Percentiles rank a stretch among this genome's conserved stretches.
Conservation (phyloP, 2,329 filamentous ascomycete species). For the Pseudohalonectria lignicola region DNA sequence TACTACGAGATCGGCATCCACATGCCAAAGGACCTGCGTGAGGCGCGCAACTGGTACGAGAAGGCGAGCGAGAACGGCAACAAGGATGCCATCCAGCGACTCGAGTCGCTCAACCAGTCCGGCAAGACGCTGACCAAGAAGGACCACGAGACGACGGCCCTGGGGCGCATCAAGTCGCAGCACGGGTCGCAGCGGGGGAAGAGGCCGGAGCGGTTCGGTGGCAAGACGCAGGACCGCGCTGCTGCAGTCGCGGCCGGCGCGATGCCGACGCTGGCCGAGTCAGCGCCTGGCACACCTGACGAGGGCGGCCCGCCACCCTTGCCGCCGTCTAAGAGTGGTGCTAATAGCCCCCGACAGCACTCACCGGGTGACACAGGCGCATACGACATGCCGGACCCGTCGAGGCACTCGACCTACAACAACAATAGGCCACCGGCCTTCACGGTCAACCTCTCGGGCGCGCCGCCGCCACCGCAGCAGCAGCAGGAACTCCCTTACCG, state of each 20-base stretch:
- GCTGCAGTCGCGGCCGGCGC: no score
- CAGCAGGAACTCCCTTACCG: no score
- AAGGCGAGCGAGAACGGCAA: conserved; percentile 86
- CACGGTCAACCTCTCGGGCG: conserved; percentile 33
- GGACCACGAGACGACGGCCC: conserved; percentile 86
- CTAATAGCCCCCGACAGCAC: no score
- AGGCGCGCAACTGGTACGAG: conserved; percentile 83
- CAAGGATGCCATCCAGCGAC: conserved; percentile 69
- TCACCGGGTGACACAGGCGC: no score
- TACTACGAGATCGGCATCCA: conserved; percentile 96
- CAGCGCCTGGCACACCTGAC: conserved; percentile 15
- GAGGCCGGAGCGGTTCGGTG: conserved; percentile 47
- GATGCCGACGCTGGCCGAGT: conserved; percentile 40
- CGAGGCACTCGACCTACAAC: conserved; percentile 24
- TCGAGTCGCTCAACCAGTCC: conserved; percentile 75
- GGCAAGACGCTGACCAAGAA: conserved; percentile 78
- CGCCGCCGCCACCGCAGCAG: no score
- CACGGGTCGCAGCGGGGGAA: conserved; percentile 58
- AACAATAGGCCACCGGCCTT: conserved; percentile 35
- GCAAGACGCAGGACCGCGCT: conserved; percentile 21
- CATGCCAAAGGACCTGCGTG: conserved; percentile 69
- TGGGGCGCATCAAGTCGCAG: conserved; percentile 76
- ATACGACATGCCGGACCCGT: conserved; percentile 33
- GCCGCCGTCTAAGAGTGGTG: no score
- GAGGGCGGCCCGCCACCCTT: conserved; percentile 10